Conservation (phyloP, 2,329 filamentous ascomycete species). For the Rhinocladiella similis region DNA sequence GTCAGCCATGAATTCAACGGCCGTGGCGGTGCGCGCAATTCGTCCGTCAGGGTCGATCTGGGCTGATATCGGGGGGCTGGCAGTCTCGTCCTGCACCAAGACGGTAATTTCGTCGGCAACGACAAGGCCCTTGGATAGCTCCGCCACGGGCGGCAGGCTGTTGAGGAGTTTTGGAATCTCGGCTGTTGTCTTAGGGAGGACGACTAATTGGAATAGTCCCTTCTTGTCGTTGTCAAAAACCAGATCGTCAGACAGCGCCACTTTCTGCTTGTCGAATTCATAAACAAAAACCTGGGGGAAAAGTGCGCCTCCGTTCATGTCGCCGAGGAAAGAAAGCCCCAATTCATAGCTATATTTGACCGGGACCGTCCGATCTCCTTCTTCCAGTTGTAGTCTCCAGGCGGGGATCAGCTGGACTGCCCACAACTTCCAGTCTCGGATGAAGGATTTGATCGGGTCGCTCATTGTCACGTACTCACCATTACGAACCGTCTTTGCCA, state of each 20-base stretch:
- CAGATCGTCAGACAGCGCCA: slow-evolving; percentile 37
- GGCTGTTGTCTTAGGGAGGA: slow-evolving; percentile 25
- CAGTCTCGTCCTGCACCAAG: slow-evolving; percentile 24
- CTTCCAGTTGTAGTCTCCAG: slow-evolving; percentile 32
- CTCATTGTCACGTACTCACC: slow-evolving; percentile 36
- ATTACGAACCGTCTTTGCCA: slow-evolving; percentile 38
- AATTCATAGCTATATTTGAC: slow-evolving; percentile 33
- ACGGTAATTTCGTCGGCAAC: slow-evolving; percentile 18
- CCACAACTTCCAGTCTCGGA: slow-evolving; percentile 38
- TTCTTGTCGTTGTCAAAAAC: slow-evolving; percentile 33
- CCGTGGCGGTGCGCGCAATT: slow-evolving; percentile 32
- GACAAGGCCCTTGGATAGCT: slow-evolving; percentile 7
- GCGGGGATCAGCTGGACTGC: slow-evolving; percentile 34
- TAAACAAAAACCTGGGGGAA: slow-evolving; percentile 39
- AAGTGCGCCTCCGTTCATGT: slow-evolving; percentile 33
- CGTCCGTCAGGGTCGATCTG: neutral
- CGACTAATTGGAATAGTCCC: slow-evolving; percentile 36
- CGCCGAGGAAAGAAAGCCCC: slow-evolving; percentile 37
- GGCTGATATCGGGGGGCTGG: neutral
- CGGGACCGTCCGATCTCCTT: slow-evolving; percentile 33
- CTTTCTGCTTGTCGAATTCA: slow-evolving; percentile 13
- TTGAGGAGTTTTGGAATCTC: slow-evolving; percentile 8
- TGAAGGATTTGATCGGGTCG: slow-evolving; percentile 33
- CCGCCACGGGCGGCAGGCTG: slow-evolving; percentile 6
- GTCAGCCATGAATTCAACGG: slow-evolving; percentile 33